These are phyloP conservation scores for Pythium aristosporum DNA, from an alignment of 352 stramenopile species.

Conservation along the genomic window DNA sequence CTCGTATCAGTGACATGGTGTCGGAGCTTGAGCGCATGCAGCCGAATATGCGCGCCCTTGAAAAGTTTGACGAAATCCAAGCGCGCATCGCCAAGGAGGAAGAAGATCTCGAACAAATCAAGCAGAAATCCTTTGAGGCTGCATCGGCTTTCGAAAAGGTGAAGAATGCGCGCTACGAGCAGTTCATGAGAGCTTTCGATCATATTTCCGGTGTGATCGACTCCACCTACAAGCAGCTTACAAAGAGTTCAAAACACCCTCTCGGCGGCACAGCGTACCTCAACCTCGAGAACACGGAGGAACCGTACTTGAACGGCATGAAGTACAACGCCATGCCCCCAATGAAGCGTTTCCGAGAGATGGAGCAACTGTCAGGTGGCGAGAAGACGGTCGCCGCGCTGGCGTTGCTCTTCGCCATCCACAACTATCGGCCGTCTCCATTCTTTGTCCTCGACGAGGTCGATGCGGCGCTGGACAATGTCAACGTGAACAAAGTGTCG, in stretches of 20 bases:
- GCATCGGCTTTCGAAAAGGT: conserved; percentile 76
- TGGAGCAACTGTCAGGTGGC: conserved; percentile 97
- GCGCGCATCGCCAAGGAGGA: conserved; percentile 75
- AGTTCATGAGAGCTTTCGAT: conserved; percentile 95
- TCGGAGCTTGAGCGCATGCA: conserved; percentile 93
- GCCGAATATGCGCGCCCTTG: conserved; percentile 96
- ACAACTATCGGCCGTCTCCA: conserved; percentile 94
- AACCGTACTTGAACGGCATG: conserved; percentile 98
- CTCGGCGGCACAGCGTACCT: conserved; percentile 86
- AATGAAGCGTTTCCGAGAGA: conserved; percentile 98
- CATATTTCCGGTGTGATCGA: conserved; percentile 93
- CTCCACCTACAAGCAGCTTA: conserved; percentile 97
- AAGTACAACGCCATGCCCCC: conserved; percentile 99
- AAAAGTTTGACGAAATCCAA: conserved; percentile 87
- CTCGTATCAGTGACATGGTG: conserved; percentile 60
- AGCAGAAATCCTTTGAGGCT: conserved; percentile 58
- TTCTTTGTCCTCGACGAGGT: conserved; percentile 99
- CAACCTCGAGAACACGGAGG: conserved; percentile 86
- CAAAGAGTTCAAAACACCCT: conserved; percentile 97
- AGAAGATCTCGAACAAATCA: conserved; percentile 74
- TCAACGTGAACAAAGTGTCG: conserved; percentile 99
- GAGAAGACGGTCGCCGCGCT: conserved; percentile 99
- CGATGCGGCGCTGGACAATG: conserved; percentile 98
- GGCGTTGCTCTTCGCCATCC: conserved; percentile 98
- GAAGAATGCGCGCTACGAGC: conserved; percentile 66